Evolutionary conservation across 345 rosid genomes (phyloP).

Genomic region (Pugionium dolabratum): DNA sequence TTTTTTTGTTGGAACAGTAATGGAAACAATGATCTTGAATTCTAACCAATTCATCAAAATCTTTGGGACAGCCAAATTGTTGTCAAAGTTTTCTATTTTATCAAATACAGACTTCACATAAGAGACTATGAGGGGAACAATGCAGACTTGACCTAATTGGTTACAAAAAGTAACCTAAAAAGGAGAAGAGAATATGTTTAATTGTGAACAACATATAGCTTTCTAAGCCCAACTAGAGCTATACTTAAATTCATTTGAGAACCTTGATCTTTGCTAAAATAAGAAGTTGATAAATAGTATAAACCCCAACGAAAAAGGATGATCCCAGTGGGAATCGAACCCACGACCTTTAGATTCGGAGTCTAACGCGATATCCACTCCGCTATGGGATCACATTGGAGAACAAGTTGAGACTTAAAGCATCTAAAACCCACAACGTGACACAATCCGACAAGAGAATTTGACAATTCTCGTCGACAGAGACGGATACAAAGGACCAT

Average conservation of each 20-base stretch:
- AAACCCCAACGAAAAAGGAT: slow-evolving; percentile 2
- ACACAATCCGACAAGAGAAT: slow-evolving; percentile 35
- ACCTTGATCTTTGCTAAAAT: background rate
- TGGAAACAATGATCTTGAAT: background rate
- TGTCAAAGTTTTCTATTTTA: background rate
- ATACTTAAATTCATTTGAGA: background rate
- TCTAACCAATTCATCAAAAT: slow-evolving; percentile 10
- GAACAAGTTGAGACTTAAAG: background rate
- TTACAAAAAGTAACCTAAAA: background rate
- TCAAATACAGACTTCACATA: slow-evolving; percentile 12
- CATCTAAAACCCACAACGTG: slow-evolving; percentile 28
- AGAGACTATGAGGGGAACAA: background rate
- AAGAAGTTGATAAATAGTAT: background rate
- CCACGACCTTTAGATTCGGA: slow-evolving; percentile 99
- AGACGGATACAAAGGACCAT: slow-evolving; percentile 31
- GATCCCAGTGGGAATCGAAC: slow-evolving; percentile 99
- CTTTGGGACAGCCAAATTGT: background rate
- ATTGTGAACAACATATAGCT: background rate
- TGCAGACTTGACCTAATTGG: background rate
- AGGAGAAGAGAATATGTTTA: background rate
- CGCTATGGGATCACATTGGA: slow-evolving; percentile 80
- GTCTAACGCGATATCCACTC: slow-evolving; percentile 99
- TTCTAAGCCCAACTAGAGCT: background rate
- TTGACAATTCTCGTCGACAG: slow-evolving; percentile 30
- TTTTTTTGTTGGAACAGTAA: background rate